These are phyloP conservation scores for Scheffersomyces stambukii DNA, from an alignment of 1,139 yeast genomes.

Conservation along the genomic window DNA sequence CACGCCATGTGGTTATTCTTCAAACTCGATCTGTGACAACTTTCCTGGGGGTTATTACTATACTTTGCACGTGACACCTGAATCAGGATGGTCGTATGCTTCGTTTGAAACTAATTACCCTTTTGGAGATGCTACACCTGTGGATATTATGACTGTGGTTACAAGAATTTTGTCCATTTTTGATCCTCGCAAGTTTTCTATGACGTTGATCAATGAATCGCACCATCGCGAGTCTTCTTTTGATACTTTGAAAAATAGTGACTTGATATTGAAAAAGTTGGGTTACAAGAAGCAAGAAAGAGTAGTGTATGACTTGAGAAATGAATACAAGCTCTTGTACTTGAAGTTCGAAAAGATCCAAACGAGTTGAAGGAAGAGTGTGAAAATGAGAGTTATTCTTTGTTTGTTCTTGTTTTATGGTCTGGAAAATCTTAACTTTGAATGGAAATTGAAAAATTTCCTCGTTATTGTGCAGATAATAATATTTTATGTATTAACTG, in stretches of 20 bases:
- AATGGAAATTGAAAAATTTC: no score
- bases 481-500: no score
- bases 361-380: no score
- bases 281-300: conserved; percentile 66
- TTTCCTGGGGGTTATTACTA: conserved; percentile 63
- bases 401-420: no score
- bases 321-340: conserved; percentile 45
- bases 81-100: conserved; percentile 91
- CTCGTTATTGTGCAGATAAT: no score
- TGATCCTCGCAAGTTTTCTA: conserved; percentile 72
- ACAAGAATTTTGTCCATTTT: conserved; percentile 59
- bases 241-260: conserved; percentile 25
- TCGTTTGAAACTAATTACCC: conserved; percentile 88
- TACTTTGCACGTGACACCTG: conserved; percentile 94
- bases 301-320: conserved; percentile 63
- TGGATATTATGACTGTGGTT: conserved; percentile 47
- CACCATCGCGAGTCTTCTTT: conserved; percentile 2
- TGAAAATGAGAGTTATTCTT: no score
- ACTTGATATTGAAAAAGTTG: conserved; percentile 28
- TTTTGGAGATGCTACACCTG: conserved; percentile 29
- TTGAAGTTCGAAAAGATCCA: conserved; percentile 37
- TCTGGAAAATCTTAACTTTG: no score
- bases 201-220: conserved; percentile 52
- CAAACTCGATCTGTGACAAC: conserved; percentile 66
- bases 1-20: conserved; percentile 94